These are phyloP conservation scores for Zygosaccharomyces lentus DNA, from an alignment of 805 yeast genomes.

Conservation along the genomic window DNA sequence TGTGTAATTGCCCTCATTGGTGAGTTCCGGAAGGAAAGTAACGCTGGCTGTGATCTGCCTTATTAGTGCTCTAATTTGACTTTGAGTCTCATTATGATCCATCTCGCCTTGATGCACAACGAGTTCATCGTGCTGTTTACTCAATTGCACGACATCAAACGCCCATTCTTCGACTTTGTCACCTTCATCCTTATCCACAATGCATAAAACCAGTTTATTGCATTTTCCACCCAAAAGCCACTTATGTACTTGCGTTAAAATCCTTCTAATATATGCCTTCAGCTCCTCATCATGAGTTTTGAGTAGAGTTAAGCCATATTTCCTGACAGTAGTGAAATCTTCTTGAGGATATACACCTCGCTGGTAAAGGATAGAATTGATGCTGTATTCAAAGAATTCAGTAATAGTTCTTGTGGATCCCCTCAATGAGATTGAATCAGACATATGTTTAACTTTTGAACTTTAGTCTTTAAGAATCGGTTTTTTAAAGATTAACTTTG, in stretches of 20 bases:
- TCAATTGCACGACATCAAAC: conserved; percentile 52
- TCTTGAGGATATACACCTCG: conserved; percentile 86
- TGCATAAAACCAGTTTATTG: conserved; percentile 63
- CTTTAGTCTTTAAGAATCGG: neutral
- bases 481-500: neutral
- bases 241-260: conserved; percentile 62
- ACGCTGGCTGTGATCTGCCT: conserved; percentile 87
- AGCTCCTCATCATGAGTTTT: conserved; percentile 74
- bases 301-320: conserved; percentile 73
- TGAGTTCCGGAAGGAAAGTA: conserved; percentile 74
- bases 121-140: conserved; percentile 11
- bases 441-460: conserved; percentile 11
- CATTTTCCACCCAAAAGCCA: conserved; percentile 75
- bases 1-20: conserved; percentile 54
- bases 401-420: conserved; percentile 78
- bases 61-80: conserved; percentile 77
- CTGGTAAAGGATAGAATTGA: conserved; percentile 79
- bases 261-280: conserved; percentile 57
- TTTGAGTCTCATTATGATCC: conserved; percentile 47
- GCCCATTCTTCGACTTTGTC: conserved; percentile 85
- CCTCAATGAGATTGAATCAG: conserved; percentile 44
- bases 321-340: conserved; percentile 71
- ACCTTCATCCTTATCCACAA: conserved; percentile 61
- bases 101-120: conserved; percentile 16
- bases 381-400: conserved; percentile 78